Base-by-base conservation (phyloP, 108 stramenopile species). In the Parmales sp. region DNA sequence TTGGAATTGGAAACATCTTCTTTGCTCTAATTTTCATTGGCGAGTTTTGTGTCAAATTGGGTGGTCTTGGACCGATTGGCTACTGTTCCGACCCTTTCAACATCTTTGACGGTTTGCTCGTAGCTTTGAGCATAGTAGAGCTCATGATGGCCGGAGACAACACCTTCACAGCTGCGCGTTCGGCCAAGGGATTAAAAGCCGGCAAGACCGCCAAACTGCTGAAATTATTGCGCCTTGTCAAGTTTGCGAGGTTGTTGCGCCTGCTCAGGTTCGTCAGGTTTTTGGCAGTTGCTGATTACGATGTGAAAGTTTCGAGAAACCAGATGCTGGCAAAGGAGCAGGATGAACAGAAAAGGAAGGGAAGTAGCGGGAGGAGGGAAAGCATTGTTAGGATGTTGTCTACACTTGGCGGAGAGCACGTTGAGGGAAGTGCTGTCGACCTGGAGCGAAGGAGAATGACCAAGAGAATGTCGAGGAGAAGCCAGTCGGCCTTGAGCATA, bases 331-430 rank as follows among this genome's bases (percentile, higher is more conserved):
- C 29, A 28, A 2, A 34, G 7, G 54, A 28, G 4, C 29, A 31
- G 29, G 54, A 60, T 28, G 54, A 60, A 16, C 16, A 31, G 28
- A 4, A 34, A 6, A 26, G 54, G 28, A 31, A 60, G 28, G n/a
- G n/a, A n/a, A n/a, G n/a, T n/a, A n/a, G n/a, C n/a, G n/a, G n/a
- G n/a, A n/a, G n/a, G n/a, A n/a, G n/a, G n/a, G n/a, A n/a, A n/a
- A n/a, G n/a, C n/a, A 4, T 60, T 16, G 54, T 60, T 6, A 60
- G 29, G 16, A 60, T 28, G 54, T 60, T 60, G 54, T 34, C 31
- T 26, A 60, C 36, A 28, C 20, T 60, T 9, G 54, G 54, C 25
- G 54, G 54, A 60, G 54, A 60, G 54, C 36, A 60, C 54, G 54
- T 60, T 20, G 54, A 60, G 29, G 54, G 54, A 11, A 31, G 28